Evolutionary conservation across 1,284 basidiomycete species (phyloP), one percentile per base, ranked within the genome.

Genomic region (Apiotrichum laibachii): DNA sequence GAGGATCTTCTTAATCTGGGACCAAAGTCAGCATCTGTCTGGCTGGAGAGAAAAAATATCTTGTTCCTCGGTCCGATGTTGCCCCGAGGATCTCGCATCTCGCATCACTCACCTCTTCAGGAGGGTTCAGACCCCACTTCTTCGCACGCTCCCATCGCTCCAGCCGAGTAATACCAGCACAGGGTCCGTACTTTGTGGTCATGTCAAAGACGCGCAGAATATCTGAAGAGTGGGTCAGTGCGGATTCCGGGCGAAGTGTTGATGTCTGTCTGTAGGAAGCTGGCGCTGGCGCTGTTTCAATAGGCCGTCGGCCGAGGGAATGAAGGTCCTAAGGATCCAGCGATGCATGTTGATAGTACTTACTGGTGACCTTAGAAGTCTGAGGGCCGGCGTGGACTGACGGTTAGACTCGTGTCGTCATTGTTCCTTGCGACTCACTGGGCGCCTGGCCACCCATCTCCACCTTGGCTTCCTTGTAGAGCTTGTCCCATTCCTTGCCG

Each of bases 131-230:
- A 8, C 90, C 92, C 47, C 94, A 81, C 18, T 84, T 82, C 48
- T 87, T 74, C 0, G 94, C 94, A 43, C 94, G 82, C 68, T 95
- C 84, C 91, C 92, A 98, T 37, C 94, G 83, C 63, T 93, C 86
- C 26, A 96, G 79, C 46, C 93, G 85, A 15, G 86, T 84, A 49
- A 94, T 82, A 1, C 92, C 92, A 46, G 90, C 82, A 66, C 88
- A 92, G 2, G 92, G 92, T 0, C 92, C 92, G 71, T 87, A 95
- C 65, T 90, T 85, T 58, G 87, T 86, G 0, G 86, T 85, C 84
- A 89, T 77, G 74, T 93, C 90, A 67, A 92, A 93, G 2, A 87
- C 83, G 2, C 89, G 84, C 15, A 92, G 84, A 52, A 92, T 88
- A 81, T 86, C 75, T 89, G 82, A 12, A 0, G 16, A 12, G 64